These are phyloP conservation scores for Magnolia officinalis DNA, from an alignment of 164 flowering plant genomes.

Conservation along the genomic window DNA sequence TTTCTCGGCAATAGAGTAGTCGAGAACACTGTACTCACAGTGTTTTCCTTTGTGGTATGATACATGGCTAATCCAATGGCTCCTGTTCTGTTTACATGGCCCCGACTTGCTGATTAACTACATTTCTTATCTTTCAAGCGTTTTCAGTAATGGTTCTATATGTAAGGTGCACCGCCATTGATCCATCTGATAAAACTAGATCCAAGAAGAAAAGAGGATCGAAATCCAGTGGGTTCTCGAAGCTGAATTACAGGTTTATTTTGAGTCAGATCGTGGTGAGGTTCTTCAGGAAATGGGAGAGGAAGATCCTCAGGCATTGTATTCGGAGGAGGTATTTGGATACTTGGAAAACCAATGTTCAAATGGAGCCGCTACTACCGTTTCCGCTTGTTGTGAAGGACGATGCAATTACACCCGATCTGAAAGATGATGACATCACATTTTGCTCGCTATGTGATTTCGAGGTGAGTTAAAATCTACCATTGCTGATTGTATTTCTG, in stretches of 20 bases:
- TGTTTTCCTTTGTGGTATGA: constrained; percentile 69
- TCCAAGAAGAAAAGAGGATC: constrained; percentile 47
- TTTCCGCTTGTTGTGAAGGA: constrained; percentile 68
- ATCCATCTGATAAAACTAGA: constrained; percentile 78
- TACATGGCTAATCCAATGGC: too few species aligned
- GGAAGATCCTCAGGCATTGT: constrained; percentile 60
- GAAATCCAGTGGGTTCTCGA: constrained; percentile 29
- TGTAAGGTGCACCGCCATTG: constrained; percentile 77
- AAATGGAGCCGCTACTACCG: constrained; percentile 75
- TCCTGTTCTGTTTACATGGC: background rate
- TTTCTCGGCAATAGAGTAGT: too few species aligned
- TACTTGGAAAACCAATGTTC: constrained; percentile 45
- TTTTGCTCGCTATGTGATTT: constrained; percentile 77
- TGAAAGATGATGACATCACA: constrained; percentile 60
- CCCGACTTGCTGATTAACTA: constrained; percentile 3
- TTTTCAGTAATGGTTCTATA: constrained; percentile 62
- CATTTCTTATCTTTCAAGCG: constrained; percentile 44
- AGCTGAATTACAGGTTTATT: constrained; percentile 54
- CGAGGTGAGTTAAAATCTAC: constrained; percentile 51
- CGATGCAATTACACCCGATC: constrained; percentile 56
- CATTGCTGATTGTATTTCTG: too few species aligned
- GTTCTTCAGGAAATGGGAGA: constrained; percentile 66
- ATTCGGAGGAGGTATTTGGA: constrained; percentile 78
- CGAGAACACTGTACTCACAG: constrained; percentile 36
- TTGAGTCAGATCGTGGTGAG: constrained; percentile 57